phyloP scores from a whole-genome alignment of 1,284 basidiomycete species.

The Puccinia coronata region DNA sequence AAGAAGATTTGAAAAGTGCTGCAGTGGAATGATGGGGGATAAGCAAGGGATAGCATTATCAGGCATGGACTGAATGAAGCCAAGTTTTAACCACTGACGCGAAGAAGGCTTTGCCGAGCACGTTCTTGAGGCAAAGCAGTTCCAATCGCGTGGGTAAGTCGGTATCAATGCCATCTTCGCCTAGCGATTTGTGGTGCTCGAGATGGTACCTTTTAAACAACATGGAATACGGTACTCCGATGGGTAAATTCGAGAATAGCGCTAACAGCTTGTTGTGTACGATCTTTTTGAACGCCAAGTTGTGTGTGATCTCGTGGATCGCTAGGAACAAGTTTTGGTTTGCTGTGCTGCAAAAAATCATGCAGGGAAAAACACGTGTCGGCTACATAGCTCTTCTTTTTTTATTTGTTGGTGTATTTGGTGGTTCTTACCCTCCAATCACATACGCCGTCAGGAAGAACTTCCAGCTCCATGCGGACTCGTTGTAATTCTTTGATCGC shows the following conservation, averaged over 20 bases:
- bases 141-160: conserved; percentile 87
- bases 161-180: conserved; percentile 94
- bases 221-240: conserved; percentile 91
- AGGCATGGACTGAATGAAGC: too few relatives aligned
- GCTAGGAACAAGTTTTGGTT: conserved; percentile 98
- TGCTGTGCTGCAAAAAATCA: conserved; percentile 70
- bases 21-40: not conserved
- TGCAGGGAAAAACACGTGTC: too few relatives aligned
- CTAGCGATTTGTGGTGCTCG: conserved; percentile 89
- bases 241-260: conserved; percentile 86
- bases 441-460: conserved; percentile 80
- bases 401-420: too few relatives aligned
- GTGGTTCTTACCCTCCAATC: conserved; percentile 67
- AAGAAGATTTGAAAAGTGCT: conserved; percentile 93
- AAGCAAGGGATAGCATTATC: not conserved
- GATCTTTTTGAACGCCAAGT: conserved; percentile 85
- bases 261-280: conserved; percentile 82
- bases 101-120: conserved; percentile 96
- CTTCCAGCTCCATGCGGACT: conserved; percentile 64
- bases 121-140: conserved; percentile 83
- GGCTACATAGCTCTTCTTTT: too few relatives aligned
- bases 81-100: conserved; percentile 60
- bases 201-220: conserved; percentile 93
- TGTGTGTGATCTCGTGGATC: conserved; percentile 98
- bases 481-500: conserved; percentile 69